phyloP scores from a whole-genome alignment of 2,329 filamentous ascomycete genomes.

The Calonectria hawksworthii region DNA sequence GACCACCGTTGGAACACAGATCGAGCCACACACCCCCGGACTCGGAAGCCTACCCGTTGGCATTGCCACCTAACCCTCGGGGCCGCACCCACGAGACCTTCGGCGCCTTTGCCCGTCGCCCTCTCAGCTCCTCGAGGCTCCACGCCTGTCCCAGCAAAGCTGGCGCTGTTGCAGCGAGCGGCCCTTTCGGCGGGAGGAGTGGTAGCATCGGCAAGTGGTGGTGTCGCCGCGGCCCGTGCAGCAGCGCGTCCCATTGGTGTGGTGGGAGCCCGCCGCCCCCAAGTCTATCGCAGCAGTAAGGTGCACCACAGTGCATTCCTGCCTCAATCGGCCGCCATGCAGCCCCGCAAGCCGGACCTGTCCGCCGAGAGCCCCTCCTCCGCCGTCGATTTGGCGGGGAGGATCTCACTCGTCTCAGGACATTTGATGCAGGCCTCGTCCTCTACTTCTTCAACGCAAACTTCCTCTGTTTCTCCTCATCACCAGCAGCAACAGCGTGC shows the following conservation, averaged over 20 bases:
- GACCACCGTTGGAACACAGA: slow-evolving; percentile 19
- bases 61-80: neutral
- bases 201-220: slow-evolving; percentile 15
- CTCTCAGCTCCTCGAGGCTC: neutral
- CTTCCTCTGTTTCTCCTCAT: slow-evolving; percentile 27
- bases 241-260: slow-evolving; percentile 19
- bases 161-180: slow-evolving; percentile 38
- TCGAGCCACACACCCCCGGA: slow-evolving; percentile 23
- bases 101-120: slow-evolving; percentile 8
- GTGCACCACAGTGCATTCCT: slow-evolving; percentile 32
- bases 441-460: slow-evolving; percentile 30
- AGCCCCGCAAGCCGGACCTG: slow-evolving; percentile 48
- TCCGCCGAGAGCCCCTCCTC: slow-evolving; percentile 49
- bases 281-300: slow-evolving; percentile 6
- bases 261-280: slow-evolving; percentile 30
- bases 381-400: slow-evolving; percentile 45
- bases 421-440: slow-evolving; percentile 40
- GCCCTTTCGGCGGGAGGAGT: slow-evolving; percentile 18
- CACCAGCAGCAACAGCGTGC: slow-evolving; percentile 35
- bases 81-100: slow-evolving; percentile 2
- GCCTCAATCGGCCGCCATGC: slow-evolving; percentile 46
- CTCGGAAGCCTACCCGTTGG: slow-evolving; percentile 40
- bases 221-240: slow-evolving; percentile 31
- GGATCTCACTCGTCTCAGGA: slow-evolving; percentile 48
- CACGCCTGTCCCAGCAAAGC: slow-evolving; percentile 32